Percentiles rank a stretch among this genome's conserved stretches.
These are phyloP conservation scores for Alternaria conjuncta DNA, from an alignment of 2,329 filamentous ascomycete species.

Conservation along the genomic window DNA sequence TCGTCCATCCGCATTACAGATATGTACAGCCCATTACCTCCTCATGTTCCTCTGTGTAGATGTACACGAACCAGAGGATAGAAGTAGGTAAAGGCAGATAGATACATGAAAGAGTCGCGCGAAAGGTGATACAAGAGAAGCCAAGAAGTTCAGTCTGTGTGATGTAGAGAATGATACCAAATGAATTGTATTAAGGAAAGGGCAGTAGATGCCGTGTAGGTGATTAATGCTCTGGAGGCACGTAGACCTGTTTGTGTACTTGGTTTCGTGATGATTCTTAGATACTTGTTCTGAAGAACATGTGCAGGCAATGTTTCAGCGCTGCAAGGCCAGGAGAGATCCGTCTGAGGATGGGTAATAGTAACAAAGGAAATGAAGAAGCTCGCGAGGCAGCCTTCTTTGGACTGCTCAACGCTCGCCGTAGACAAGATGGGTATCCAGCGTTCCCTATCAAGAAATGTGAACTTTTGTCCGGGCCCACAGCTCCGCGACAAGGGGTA, in stretches of 20 bases:
- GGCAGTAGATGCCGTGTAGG: slow-evolving; percentile 26
- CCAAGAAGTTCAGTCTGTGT: slow-evolving; percentile 25
- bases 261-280: slow-evolving; percentile 44
- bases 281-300: slow-evolving; percentile 34
- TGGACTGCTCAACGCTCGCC: slow-evolving; percentile 33
- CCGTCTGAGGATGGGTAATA: slow-evolving; percentile 40
- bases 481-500: slow-evolving; percentile 31
- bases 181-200: slow-evolving; percentile 23
- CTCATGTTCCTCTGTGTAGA: slow-evolving; percentile 27
- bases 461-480: slow-evolving; percentile 29
- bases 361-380: slow-evolving; percentile 45
- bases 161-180: slow-evolving; percentile 20
- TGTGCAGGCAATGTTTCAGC: slow-evolving; percentile 37
- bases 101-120: slow-evolving; percentile 24
- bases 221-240: slow-evolving; percentile 31
- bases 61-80: slow-evolving; percentile 32
- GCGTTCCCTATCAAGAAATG: slow-evolving; percentile 33
- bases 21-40: slow-evolving; percentile 24
- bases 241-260: slow-evolving; percentile 41
- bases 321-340: slow-evolving; percentile 38
- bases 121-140: slow-evolving; percentile 10
- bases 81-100: slow-evolving; percentile 30
- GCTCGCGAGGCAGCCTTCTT: slow-evolving; percentile 36
- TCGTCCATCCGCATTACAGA: slow-evolving; percentile 33
- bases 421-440: slow-evolving; percentile 37